Evolutionary conservation across 148 eudicot species (phyloP), one percentile per base, ranked within the genome.

Genomic region (Silene latifolia): DNA sequence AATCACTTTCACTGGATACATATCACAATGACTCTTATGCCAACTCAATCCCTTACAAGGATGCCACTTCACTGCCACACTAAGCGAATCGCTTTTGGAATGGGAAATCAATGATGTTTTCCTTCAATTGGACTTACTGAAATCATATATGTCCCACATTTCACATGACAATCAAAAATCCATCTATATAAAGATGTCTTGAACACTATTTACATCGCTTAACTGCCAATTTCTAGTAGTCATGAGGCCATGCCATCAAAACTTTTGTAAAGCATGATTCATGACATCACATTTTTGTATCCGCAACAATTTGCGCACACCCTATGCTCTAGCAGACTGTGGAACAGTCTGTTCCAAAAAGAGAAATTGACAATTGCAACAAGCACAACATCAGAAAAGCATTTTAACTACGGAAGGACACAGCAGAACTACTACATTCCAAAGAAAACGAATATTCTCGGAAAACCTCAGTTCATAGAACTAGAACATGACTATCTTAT

Each of bases 301-400:
- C 66, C 24, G 35, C 66, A 3, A 25, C 66, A 62, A 25, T 11
- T 23, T 23, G 10, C 3, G 14, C 9, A 25, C 69, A 63, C 20
- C 19, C 13, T 29, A 65, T 15, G 47, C 69, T 65, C 69, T 29
- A 29, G 8, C 20, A 12, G 69, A 20, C 69, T 65, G 47, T 27
- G 23, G 67, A 63, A 63, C 14, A 7, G 18, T 63, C 15, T 25
- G 18, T 24, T 63, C 67, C 67, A 13, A 9, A 66, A 67, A 9
- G 71, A 39, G 47, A 46, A 67, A 27, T 11, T 7, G 4, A 17
- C 15, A 53, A 53, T 53, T 53, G 27, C 54, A 39, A 14, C 42
- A 70, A 51, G 61, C 27, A 69, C 23, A 69, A 51, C 72, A 44
- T 48, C 20, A 70, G 60, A 69, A 51, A 54, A 3, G n/a, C 73